Evolutionary conservation across 192 early-diverging fungal genomes (phyloP).

Genomic region (Physocladia obscura): DNA sequence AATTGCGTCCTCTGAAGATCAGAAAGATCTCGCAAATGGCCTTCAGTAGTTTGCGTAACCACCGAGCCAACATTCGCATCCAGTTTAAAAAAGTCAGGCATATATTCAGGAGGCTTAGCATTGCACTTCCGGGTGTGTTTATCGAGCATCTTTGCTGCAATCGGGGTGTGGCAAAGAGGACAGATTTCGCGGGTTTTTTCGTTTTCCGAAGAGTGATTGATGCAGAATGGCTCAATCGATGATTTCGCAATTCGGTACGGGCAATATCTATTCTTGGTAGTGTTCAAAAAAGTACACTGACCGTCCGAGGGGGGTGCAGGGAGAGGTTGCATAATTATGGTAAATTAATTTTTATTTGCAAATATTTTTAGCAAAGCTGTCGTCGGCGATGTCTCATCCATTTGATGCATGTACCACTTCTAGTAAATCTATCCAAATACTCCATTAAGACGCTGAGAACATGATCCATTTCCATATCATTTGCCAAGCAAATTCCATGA

Average conservation of each 20-base stretch:
- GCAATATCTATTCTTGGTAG: constrained; percentile 4
- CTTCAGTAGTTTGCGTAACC: background rate
- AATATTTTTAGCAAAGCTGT: too few relatives aligned
- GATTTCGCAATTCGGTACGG: background rate
- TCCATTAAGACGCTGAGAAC: too few relatives aligned
- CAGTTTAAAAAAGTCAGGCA: background rate
- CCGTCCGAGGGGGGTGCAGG: background rate
- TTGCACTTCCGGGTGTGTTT: background rate
- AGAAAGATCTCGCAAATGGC: background rate
- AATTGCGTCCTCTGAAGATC: background rate
- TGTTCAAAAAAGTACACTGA: constrained; percentile 1
- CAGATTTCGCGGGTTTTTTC: background rate
- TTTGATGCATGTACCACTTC: too few relatives aligned
- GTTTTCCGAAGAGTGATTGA: background rate
- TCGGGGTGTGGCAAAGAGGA: background rate
- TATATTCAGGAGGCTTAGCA: background rate
- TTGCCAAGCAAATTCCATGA: too few relatives aligned
- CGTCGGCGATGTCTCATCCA: too few relatives aligned
- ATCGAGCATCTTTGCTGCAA: background rate
- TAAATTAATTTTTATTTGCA: too few relatives aligned
- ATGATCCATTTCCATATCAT: too few relatives aligned
- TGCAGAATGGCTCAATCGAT: background rate
- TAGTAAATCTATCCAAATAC: too few relatives aligned
- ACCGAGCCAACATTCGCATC: background rate
- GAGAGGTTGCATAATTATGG: too few relatives aligned